phyloP scores from a whole-genome alignment of 2,329 filamentous ascomycete species.

The Macrophomina pseudophaseolina region DNA sequence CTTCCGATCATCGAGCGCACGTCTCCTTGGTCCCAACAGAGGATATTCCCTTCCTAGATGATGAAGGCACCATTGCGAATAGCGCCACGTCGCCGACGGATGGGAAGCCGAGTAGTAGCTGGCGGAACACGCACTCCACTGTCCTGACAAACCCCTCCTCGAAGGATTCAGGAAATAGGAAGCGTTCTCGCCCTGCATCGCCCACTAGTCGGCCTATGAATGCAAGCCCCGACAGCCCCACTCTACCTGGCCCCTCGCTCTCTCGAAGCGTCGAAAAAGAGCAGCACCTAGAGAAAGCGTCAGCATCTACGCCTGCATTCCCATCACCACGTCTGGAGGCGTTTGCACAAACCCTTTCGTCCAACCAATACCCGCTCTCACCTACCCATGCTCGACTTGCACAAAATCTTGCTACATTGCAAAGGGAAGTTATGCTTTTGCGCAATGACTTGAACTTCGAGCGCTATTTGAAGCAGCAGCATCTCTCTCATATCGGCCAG shows the following conservation, averaged over 20 bases:
- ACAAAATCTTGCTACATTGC: conserved; percentile 57
- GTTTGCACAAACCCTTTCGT: conserved; percentile 37
- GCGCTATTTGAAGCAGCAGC: conserved; percentile 81
- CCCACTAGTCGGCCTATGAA: conserved; percentile 50
- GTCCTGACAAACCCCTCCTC: conserved; percentile 37
- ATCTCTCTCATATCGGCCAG: conserved; percentile 80
- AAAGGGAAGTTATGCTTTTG: conserved; percentile 75
- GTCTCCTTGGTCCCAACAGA: conserved; percentile 39
- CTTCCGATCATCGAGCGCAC: background rate
- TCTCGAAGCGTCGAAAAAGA: conserved; percentile 30
- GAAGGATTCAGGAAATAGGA: conserved; percentile 11
- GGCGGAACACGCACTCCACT: conserved; percentile 61
- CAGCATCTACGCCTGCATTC: background rate
- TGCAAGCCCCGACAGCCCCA: conserved; percentile 63
- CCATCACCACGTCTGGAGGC: conserved; percentile 42
- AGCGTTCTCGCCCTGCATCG: conserved; percentile 48
- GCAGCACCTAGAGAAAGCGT: background rate
- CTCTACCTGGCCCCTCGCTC: conserved; percentile 56
- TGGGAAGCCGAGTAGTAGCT: conserved; percentile 47
- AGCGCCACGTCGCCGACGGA: conserved; percentile 30
- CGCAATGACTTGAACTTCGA: conserved; percentile 85
- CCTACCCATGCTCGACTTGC: conserved; percentile 40
- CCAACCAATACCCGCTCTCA: conserved; percentile 31
- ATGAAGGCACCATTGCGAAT: conserved; percentile 39
- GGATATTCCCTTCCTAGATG: conserved; percentile 42